These are phyloP conservation scores for Coemansia sp. DNA, from an alignment of 192 early-diverging fungal species.

Conservation along the genomic window DNA sequence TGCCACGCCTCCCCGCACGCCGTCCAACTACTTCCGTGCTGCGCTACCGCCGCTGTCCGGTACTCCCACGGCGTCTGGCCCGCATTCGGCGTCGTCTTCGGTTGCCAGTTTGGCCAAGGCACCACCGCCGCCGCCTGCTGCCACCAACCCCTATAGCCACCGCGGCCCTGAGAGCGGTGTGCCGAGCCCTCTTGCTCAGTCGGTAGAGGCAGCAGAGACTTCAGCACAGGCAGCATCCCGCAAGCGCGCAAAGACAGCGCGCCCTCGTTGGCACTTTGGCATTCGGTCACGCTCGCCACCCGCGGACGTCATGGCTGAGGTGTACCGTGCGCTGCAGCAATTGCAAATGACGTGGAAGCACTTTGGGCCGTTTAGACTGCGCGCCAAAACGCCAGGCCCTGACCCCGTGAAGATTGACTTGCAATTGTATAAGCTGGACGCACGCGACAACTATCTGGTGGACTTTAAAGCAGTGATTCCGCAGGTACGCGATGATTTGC, in stretches of 20 bases:
- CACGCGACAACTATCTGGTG: conserved; percentile 85
- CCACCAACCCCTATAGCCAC: conserved; percentile 52
- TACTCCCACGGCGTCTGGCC: conserved; percentile 17
- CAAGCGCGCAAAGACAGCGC: conserved; percentile 56
- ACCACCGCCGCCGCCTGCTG: conserved; percentile 9
- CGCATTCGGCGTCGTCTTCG: conserved; percentile 46
- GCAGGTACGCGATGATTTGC: conserved; percentile 33
- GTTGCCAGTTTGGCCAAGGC: conserved; percentile 47
- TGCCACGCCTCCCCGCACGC: conserved; percentile 37
- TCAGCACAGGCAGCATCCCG: conserved; percentile 22
- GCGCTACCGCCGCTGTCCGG: conserved; percentile 49
- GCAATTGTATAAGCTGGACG: conserved; percentile 92
- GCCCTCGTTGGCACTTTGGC: conserved; percentile 98
- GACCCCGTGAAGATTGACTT: conserved; percentile 89
- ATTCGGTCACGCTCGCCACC: conserved; percentile 92
- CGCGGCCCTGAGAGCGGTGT: conserved; percentile 14
- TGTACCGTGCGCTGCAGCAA: conserved; percentile 90
- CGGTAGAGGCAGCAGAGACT: conserved; percentile 12
- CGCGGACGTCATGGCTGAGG: conserved; percentile 95
- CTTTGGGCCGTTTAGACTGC: conserved; percentile 86
- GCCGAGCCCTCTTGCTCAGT: conserved; percentile 25
- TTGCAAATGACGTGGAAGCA: conserved; percentile 93
- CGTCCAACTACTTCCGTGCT: conserved; percentile 56
- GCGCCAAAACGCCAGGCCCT: conserved; percentile 61
- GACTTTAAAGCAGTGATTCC: conserved; percentile 90